Base-by-base conservation (phyloP, 805 yeast species). In the Sungouiozyma intestinalis region DNA sequence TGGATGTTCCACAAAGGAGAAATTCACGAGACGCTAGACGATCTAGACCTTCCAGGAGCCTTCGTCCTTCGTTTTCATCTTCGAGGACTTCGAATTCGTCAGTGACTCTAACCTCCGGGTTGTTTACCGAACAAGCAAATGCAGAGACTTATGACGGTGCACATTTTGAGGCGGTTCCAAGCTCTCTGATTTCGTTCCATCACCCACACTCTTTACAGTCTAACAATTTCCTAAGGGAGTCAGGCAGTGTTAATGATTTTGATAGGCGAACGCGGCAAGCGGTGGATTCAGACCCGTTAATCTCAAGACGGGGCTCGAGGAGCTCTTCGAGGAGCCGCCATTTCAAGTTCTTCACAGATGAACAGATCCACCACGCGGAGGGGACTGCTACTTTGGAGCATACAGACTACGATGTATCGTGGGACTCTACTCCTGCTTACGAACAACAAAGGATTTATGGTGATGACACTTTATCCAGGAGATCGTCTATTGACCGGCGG, bases 361-460 rank as follows among this genome's bases (percentile, higher is more conserved):
- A 83, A 43, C 92, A 86, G 50, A 80, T 90, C 37, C 88, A 82
- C 53, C 69, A 73, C 40, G 97, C 97, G 0, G 92, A 84, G 41
- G 96, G 96, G 38, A 72, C 90, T 1, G 84, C 96, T 2, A 81
- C 90, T 2, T 57, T 81, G 50, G 84, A 79, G 47, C 72, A 75
- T 50, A 74, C 82, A 17, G 92, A 83, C 55, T 83, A 79, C 53
- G 81, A 83, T 54, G 78, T 85, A 6, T 71, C 76, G 50, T 82
- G 92, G 82, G 87, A 83, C 48, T 69, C 60, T 3, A 47, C 53
- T 4, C 65, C 64, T 4, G 54, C 74, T 21, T 72, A 75, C 31
- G 76, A 74, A 29, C 80, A 74, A 42, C 58, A 59, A 37, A 48
- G 63, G 39, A 46, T 66, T 15, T 61, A 54, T 51, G 69, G 58